These are phyloP conservation scores for Fusarium siculi DNA, from an alignment of 2,329 filamentous ascomycete species.

Conservation along the genomic window DNA sequence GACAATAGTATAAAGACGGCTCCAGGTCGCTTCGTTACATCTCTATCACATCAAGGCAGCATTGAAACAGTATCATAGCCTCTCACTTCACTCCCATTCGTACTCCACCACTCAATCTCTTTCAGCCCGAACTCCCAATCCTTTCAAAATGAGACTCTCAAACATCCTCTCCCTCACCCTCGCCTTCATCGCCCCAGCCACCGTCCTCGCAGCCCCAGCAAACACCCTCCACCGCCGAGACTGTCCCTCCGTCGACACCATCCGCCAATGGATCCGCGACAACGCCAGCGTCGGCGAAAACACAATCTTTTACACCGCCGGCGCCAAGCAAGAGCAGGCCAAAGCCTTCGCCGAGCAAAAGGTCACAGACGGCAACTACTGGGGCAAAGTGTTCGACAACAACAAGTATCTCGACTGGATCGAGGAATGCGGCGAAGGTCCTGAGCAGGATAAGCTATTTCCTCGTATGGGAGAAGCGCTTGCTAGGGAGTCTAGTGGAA, in stretches of 20 bases:
- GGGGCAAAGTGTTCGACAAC: not conserved
- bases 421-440: not conserved
- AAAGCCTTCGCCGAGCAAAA: not conserved
- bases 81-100: not conserved
- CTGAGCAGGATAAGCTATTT: not conserved
- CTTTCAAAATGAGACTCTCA: not conserved
- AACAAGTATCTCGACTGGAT: not conserved
- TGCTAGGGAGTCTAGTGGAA: not conserved
- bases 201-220: not conserved
- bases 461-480: not conserved
- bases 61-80: not conserved
- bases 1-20: not conserved
- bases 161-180: not conserved
- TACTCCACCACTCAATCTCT: not conserved
- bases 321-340: not conserved
- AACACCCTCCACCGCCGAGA: not conserved
- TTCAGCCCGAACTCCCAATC: accelerated
- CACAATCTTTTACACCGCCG: not conserved
- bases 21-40: accelerated
- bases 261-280: not conserved
- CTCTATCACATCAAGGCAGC: not conserved
- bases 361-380: not conserved
- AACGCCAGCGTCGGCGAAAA: not conserved
- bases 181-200: accelerated
- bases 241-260: not conserved